A percentile compares a stretch with the other conserved stretches of the same genome.
Evolutionary conservation across 148 eudicot genomes (phyloP).

Genomic region (Gaultheria prostrata): DNA sequence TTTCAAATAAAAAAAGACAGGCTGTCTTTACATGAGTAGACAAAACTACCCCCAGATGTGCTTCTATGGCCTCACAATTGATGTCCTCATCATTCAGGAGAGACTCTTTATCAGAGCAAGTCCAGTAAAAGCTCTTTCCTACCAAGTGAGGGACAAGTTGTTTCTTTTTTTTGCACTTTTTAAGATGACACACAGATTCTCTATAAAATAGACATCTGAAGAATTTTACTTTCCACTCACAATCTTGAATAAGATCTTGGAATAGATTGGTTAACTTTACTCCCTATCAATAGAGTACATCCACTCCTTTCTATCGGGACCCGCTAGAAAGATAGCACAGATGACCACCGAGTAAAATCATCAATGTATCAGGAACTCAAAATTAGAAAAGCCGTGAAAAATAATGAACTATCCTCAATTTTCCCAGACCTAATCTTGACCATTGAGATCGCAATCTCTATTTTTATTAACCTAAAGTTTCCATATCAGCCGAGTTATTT

Average conservation of each 20-base stretch:
- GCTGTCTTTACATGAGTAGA: neutral
- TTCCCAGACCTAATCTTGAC: neutral
- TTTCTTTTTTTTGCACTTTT: conserved; percentile 16
- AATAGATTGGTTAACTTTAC: neutral
- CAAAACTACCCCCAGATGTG: neutral
- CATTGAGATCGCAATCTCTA: neutral
- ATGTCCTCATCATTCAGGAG: neutral
- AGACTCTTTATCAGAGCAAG: neutral
- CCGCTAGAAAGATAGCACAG: neutral
- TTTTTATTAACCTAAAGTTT: neutral
- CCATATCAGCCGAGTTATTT: neutral
- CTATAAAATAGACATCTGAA: neutral
- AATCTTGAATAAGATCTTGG: neutral
- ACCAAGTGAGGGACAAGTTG: neutral
- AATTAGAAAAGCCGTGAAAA: no score
- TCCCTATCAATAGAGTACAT: neutral
- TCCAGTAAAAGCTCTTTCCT: neutral
- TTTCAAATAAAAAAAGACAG: neutral
- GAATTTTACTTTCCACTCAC: neutral
- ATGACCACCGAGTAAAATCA: neutral
- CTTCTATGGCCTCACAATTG: neutral
- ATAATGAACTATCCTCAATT: no score
- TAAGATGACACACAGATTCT: neutral
- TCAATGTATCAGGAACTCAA: neutral
- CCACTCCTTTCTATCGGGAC: neutral